Percentiles rank a stretch among this genome's conserved stretches.
phyloP scores from a whole-genome alignment of 768 basidiomycete species.

The Lentinula lateritia region DNA sequence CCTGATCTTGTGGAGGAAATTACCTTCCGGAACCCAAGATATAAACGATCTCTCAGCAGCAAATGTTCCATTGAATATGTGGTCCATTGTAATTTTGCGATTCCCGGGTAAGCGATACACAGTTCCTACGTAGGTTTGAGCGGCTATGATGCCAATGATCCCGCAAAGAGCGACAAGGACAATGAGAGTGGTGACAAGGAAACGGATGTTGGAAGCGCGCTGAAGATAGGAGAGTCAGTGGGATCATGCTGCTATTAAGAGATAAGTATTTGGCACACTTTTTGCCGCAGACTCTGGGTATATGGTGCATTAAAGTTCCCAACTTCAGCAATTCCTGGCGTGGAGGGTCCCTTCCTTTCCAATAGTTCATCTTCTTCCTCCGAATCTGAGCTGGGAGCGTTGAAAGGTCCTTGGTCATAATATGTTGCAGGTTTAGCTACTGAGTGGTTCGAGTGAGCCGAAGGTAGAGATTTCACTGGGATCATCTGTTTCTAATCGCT shows the following conservation, averaged over 20 bases:
- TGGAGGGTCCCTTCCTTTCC: conserved; percentile 24
- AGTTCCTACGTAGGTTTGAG: conserved; percentile 60
- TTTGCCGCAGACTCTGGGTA: background rate
- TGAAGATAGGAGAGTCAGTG: conserved; percentile 16
- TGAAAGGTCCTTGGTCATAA: conserved; percentile 52
- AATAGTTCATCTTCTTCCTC: conserved; percentile 34
- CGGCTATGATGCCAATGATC: conserved; percentile 75
- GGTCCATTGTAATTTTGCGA: conserved; percentile 77
- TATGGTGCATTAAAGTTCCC: conserved; percentile 4
- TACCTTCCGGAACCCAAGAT: conserved; percentile 92
- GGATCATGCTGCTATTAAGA: background rate
- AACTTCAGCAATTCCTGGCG: conserved; percentile 15
- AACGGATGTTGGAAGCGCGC: conserved; percentile 51
- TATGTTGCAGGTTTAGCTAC: conserved; percentile 21
- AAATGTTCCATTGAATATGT: conserved; percentile 93
- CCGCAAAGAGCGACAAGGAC: conserved; percentile 56
- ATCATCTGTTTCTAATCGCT: conserved; percentile 5
- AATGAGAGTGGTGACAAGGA: conserved; percentile 56
- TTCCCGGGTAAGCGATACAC: conserved; percentile 47
- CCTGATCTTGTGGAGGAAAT: background rate
- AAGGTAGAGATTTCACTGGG: conserved; percentile 6
- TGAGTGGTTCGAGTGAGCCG: background rate
- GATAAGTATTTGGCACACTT: background rate
- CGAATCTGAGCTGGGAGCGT: conserved; percentile 51
- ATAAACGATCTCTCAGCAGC: conserved; percentile 36